These are phyloP conservation scores for Aegilops bicornis DNA, from an alignment of 176 grass and related monocot species.

Conservation along the genomic window DNA sequence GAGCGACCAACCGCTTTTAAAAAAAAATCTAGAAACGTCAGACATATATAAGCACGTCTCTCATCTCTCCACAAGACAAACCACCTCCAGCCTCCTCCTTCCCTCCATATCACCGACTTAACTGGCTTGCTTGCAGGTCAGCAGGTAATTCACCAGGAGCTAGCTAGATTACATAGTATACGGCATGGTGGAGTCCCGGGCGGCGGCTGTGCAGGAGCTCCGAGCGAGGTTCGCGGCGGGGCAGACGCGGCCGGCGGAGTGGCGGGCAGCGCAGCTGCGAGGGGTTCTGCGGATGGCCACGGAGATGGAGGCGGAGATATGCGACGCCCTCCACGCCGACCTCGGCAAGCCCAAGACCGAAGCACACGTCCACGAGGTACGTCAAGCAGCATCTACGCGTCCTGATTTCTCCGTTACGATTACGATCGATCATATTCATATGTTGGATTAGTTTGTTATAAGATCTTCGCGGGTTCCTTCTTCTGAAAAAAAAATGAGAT, in stretches of 20 bases:
- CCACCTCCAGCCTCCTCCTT: neutral
- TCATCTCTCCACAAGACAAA: neutral
- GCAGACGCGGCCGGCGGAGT: constrained; percentile 54
- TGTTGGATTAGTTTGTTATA: neutral
- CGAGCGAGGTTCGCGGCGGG: constrained; percentile 45
- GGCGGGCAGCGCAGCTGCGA: constrained; percentile 64
- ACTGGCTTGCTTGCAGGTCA: neutral
- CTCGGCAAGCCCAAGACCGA: constrained; percentile 66
- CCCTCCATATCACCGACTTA: neutral
- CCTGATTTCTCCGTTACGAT: neutral
- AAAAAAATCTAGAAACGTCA: neutral
- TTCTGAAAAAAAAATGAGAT: neutral
- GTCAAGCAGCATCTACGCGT: neutral
- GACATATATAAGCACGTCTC: neutral
- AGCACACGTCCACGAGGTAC: constrained; percentile 59
- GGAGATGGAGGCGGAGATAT: constrained; percentile 70
- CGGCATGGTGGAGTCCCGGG: neutral
- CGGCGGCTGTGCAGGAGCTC: constrained; percentile 32
- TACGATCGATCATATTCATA: neutral
- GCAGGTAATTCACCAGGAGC: neutral
- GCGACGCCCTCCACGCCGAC: constrained; percentile 54
- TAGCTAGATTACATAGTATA: neutral
- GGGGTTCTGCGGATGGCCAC: constrained; percentile 46
- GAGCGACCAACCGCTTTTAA: neutral
- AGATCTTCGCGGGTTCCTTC: neutral